These are phyloP conservation scores for Candida stauntonica DNA, from an alignment of 805 yeast genomes.

Conservation along the genomic window DNA sequence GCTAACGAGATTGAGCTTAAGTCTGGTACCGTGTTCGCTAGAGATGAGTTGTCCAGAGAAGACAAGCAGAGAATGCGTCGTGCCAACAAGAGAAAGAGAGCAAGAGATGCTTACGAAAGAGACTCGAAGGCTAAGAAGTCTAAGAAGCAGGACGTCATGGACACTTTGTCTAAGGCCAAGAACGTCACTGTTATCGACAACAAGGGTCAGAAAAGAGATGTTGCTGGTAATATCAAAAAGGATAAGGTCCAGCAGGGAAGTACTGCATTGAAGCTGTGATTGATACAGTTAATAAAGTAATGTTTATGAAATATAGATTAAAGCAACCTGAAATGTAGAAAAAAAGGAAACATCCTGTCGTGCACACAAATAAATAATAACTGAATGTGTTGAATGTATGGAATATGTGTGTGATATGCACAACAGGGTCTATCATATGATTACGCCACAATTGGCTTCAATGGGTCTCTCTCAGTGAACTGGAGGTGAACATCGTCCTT, in stretches of 20 bases:
- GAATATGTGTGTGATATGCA: not conserved
- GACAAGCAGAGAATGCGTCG: slow-evolving; percentile 86
- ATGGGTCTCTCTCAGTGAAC: slow-evolving; percentile 62
- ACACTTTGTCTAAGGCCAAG: slow-evolving; percentile 65
- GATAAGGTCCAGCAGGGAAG: slow-evolving; percentile 28
- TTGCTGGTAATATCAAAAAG: slow-evolving; percentile 61
- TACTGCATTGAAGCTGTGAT: slow-evolving; percentile 21
- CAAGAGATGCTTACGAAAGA: slow-evolving; percentile 43
- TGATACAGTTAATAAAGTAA: no score
- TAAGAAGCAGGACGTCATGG: slow-evolving; percentile 59
- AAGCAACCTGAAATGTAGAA: not conserved
- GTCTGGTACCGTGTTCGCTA: slow-evolving; percentile 76
- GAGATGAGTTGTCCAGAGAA: slow-evolving; percentile 76
- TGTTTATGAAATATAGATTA: no score
- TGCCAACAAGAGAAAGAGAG: slow-evolving; percentile 76
- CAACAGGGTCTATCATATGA: slow-evolving; percentile 5
- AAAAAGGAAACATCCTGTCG: not conserved
- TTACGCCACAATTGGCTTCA: slow-evolving; percentile 19
- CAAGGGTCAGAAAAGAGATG: slow-evolving; percentile 70
- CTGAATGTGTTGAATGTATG: no score
- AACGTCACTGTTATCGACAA: slow-evolving; percentile 76
- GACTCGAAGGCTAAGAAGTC: slow-evolving; percentile 39
- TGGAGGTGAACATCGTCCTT: slow-evolving; percentile 85
- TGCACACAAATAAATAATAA: not conserved
- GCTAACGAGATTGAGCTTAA: slow-evolving; percentile 63